Evolutionary conservation across 176 grass and related monocot species (phyloP).

Genomic region (Dendrocalamus sinicus): DNA sequence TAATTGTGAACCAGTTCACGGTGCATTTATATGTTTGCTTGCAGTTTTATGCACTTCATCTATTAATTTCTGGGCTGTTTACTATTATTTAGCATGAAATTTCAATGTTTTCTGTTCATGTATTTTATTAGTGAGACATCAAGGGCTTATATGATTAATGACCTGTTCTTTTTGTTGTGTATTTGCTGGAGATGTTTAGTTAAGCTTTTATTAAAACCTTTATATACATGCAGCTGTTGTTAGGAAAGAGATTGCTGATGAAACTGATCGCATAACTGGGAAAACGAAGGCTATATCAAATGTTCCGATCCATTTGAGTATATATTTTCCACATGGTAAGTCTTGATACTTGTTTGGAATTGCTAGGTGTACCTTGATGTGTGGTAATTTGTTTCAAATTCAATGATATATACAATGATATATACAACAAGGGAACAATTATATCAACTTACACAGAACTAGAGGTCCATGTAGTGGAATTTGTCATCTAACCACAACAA

Average conservation of each 20-base stretch:
- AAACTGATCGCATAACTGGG: slow-evolving; percentile 98
- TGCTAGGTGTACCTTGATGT: background rate
- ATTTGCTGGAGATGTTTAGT: background rate
- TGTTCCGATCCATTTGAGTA: slow-evolving; percentile 95
- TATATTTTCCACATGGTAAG: slow-evolving; percentile 96
- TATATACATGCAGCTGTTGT: slow-evolving; percentile 72
- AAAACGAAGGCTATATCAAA: slow-evolving; percentile 99
- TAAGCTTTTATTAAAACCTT: background rate
- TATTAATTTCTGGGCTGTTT: too few species aligned
- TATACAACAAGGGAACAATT: too few species aligned
- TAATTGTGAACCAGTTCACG: too few species aligned
- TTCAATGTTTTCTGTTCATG: too few species aligned
- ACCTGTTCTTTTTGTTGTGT: slow-evolving; percentile 4
- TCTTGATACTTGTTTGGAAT: slow-evolving; percentile 24
- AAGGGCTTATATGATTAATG: slow-evolving; percentile 22
- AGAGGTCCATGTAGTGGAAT: too few species aligned
- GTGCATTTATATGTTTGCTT: too few species aligned
- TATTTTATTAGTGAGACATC: background rate
- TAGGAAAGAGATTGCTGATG: slow-evolving; percentile 92
- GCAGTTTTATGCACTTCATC: too few species aligned
- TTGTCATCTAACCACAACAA: too few species aligned
- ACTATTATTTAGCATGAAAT: too few species aligned
- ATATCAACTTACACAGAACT: too few species aligned
- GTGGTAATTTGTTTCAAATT: slow-evolving; percentile 2
- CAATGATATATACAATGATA: too few species aligned